Base-by-base conservation (phyloP, 2,329 filamentous ascomycete species). In the Ophiostoma himal-ulmi region DNA sequence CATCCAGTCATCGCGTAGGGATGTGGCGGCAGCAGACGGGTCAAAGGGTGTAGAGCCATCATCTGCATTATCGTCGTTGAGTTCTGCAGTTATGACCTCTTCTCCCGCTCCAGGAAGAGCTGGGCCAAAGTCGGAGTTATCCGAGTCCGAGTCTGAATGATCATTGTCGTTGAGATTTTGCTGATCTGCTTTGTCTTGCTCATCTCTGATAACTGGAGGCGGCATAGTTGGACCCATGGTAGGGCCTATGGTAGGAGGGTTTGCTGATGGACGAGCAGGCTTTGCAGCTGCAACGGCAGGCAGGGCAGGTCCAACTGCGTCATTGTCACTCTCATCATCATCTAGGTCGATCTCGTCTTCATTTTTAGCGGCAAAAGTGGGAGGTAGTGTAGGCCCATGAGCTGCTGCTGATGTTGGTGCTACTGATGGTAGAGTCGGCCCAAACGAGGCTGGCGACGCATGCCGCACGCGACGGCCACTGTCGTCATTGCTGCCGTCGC, bases 1-100 rank as follows among this genome's bases (percentile, higher is more conserved):
- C 91, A 94, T 94, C 91, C 91, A 94, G 76, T 92, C 89, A 81
- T 96, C 94, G 75, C 94, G 89, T 77, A 90, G 85, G 5, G 85
- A 83, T 67, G 85, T 84, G 22, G 79, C 75, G 52, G 82, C 77
- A 74, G 64, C 76, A 85, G 74, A 87, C 67, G 83, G 60, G 20
- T 84, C 39, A 78, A 75, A 73, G 77, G 76, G 30, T 20, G 66
- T 13, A n/a, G 41, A 36, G 41, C 22, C 69, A 83, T 84, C 37
- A 78, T 75, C 73, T 75, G 72, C 20, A 77, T 76, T 36, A 78
- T 75, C 73, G 75, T 73, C 22, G 77, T 76, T 66, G 60, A 68
- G 68, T 11, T 48, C 54, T 2, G 54, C 39, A 14, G 34, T 20
- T 17, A 26, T 22, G 72, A 37, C 7, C 5, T 41, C 26, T 8